These are phyloP conservation scores for Chlorociboria aeruginascens DNA, from an alignment of 495 filamentous ascomycete species.

Conservation along the genomic window DNA sequence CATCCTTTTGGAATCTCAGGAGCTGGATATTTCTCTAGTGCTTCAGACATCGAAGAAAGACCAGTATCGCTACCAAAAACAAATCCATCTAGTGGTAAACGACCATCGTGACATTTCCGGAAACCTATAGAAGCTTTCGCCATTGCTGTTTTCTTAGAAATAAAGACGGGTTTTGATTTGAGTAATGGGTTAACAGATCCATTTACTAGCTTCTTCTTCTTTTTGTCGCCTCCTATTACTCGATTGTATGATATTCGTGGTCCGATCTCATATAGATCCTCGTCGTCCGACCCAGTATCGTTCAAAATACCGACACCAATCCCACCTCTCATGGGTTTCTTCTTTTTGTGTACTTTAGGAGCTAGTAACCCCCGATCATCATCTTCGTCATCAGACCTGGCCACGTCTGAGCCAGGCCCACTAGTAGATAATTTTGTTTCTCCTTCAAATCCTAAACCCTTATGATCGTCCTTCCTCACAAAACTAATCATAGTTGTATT, in stretches of 20 bases:
- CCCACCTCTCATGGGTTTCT: conserved; percentile 41
- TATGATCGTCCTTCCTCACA: conserved; percentile 61
- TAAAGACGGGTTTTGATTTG: conserved; percentile 59
- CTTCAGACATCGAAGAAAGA: conserved; percentile 37
- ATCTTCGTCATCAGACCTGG: conserved; percentile 41
- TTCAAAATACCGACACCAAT: conserved; percentile 89
- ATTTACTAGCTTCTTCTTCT: conserved; percentile 47
- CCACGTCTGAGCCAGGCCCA: conserved; percentile 18
- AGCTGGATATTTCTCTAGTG: conserved; percentile 55
- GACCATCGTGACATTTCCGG: conserved; percentile 80
- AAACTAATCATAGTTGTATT: conserved; percentile 70
- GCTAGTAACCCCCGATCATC: conserved; percentile 17
- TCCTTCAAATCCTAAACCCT: conserved; percentile 69
- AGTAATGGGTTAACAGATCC: conserved; percentile 50
- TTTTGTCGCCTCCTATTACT: conserved; percentile 74
- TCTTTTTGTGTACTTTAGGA: conserved; percentile 30
- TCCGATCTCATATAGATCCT: conserved; percentile 87
- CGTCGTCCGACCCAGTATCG: conserved; percentile 93
- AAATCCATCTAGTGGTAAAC: conserved; percentile 78
- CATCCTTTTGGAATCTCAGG: conserved; percentile 68
- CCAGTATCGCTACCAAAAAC: conserved; percentile 49
- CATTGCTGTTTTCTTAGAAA: conserved; percentile 58
- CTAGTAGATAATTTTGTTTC: conserved; percentile 41
- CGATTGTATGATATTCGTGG: conserved; percentile 86
- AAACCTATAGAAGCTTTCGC: conserved; percentile 44